These are phyloP conservation scores for Coniochaeta prunicola DNA, from an alignment of 2,329 filamentous ascomycete genomes.

Conservation along the genomic window DNA sequence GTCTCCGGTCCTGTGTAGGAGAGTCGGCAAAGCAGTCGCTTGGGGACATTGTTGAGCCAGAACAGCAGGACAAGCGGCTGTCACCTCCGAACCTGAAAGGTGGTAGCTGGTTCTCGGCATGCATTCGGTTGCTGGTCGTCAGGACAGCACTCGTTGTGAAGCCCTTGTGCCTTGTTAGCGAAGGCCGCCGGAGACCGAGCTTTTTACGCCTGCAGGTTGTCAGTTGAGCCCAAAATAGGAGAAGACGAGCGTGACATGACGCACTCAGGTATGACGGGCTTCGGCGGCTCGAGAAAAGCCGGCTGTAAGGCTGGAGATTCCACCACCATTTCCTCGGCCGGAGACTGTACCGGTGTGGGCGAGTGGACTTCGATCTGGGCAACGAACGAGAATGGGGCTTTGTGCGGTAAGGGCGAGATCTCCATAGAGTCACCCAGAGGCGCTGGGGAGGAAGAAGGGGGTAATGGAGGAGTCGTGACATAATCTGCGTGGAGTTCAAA, in stretches of 20 bases:
- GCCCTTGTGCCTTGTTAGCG: constrained; percentile 67
- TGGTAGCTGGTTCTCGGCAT: constrained; percentile 59
- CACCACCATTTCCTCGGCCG: constrained; percentile 41
- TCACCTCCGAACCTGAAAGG: constrained; percentile 66
- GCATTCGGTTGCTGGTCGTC: constrained; percentile 40
- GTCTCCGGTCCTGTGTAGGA: constrained; percentile 62
- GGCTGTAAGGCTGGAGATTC: constrained; percentile 49
- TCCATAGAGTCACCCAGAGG: constrained; percentile 76
- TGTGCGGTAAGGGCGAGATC: constrained; percentile 87
- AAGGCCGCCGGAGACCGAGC: constrained; percentile 64
- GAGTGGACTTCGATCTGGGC: constrained; percentile 60
- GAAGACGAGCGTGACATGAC: constrained; percentile 18
- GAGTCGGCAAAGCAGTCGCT: constrained; percentile 78
- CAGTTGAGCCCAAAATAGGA: not conserved
- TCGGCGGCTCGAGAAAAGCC: constrained; percentile 39
- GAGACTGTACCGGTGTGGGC: constrained; percentile 55
- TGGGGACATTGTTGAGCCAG: constrained; percentile 54
- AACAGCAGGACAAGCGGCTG: constrained; percentile 15
- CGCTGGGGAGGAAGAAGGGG: constrained; percentile 70
- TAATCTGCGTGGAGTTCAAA: constrained; percentile 42
- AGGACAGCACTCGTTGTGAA: constrained; percentile 59
- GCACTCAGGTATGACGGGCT: constrained; percentile 45
- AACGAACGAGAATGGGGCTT: constrained; percentile 55
- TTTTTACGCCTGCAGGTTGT: constrained; percentile 50
- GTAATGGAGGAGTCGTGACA: constrained; percentile 77